phyloP scores from a whole-genome alignment of 148 eudicot species.

The Cornus suecica region DNA sequence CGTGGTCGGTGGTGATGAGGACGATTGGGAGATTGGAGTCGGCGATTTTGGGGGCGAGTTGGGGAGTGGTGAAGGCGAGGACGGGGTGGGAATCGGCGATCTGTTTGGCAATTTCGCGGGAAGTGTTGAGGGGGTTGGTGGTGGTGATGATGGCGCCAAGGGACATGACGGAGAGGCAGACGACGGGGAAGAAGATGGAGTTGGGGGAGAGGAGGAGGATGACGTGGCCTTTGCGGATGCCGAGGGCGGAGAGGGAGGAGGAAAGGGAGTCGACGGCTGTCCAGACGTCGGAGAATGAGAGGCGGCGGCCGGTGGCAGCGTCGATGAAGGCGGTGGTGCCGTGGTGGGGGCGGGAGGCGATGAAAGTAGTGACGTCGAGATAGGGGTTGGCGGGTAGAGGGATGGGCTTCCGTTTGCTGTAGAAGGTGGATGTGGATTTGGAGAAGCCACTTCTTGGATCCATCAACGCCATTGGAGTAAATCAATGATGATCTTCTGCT shows the following conservation, averaged over 20 bases:
- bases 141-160: slow-evolving; percentile 91
- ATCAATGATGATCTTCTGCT: slow-evolving; percentile 3
- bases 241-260: slow-evolving; percentile 47
- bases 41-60: slow-evolving; percentile 52
- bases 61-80: slow-evolving; percentile 59
- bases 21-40: slow-evolving; percentile 38
- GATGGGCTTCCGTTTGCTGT: slow-evolving; percentile 72
- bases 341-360: slow-evolving; percentile 71
- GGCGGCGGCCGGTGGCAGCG: slow-evolving; percentile 50
- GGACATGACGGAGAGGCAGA: slow-evolving; percentile 76
- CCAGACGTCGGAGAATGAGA: slow-evolving; percentile 64
- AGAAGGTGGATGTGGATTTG: slow-evolving; percentile 46
- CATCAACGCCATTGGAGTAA: slow-evolving; percentile 24
- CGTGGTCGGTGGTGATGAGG: slow-evolving; percentile 30
- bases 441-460: slow-evolving; percentile 52
- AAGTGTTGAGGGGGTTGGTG: slow-evolving; percentile 76
- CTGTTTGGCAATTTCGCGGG: slow-evolving; percentile 59
- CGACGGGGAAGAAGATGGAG: slow-evolving; percentile 79
- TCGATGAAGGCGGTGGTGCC: slow-evolving; percentile 73
- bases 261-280: slow-evolving; percentile 59
- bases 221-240: slow-evolving; percentile 70
- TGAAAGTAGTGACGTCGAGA: slow-evolving; percentile 76
- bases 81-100: slow-evolving; percentile 57
- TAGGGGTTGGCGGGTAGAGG: slow-evolving; percentile 48
- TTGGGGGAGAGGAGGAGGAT: slow-evolving; percentile 76